Evolutionary conservation across 371 early-diverging fungal genomes (phyloP), one percentile per base, ranked within the genome.

Genomic region (Saksenaea vasiformis): DNA sequence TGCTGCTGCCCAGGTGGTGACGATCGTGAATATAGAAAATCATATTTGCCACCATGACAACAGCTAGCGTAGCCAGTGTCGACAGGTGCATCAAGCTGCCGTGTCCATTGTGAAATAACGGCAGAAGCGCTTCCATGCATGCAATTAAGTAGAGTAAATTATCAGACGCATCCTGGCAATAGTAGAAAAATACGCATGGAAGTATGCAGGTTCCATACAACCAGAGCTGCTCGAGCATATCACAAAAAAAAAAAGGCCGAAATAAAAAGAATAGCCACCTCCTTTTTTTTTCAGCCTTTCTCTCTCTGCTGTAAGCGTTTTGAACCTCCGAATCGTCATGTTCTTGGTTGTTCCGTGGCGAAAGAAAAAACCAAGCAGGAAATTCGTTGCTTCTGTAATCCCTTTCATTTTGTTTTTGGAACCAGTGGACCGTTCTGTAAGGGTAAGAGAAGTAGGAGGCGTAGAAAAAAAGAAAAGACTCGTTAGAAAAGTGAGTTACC

Each of bases 11-110:
- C 39, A 58, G 39, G 11, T 24, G 58, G 19, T 22, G 67, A 26
- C 72, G 65, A 59, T 67, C 67, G 15, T 27, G 56, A 15, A 73
- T 56, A 22, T 63, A 73, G 22, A 59, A 54, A 0, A 66, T 14
- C 73, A 73, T 73, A n/a, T 70, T 61, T 14, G 66, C 69, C 26
- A 62, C 60, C 62, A 69, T 66, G 22, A 68, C 58, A 22, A 60
- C 44, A 15, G 73, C 64, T 58, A 73, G 41, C 1, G 66, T 54
- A 8, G 70, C 67, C 28, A 60, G 37, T 0, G 53, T 41, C 7
- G 65, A 51, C 11, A 60, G 60, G 43, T 65, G 60, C 19, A 65
- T 60, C n/a, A 54, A 24, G 19, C 15, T n/a, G 17, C 65, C 65
- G 26, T 39, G 35, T 7, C 60, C 59, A 54, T 65, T 24, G 39